Conservation (phyloP, 2,329 filamentous ascomycete genomes). For the Colletotrichum karsti region DNA sequence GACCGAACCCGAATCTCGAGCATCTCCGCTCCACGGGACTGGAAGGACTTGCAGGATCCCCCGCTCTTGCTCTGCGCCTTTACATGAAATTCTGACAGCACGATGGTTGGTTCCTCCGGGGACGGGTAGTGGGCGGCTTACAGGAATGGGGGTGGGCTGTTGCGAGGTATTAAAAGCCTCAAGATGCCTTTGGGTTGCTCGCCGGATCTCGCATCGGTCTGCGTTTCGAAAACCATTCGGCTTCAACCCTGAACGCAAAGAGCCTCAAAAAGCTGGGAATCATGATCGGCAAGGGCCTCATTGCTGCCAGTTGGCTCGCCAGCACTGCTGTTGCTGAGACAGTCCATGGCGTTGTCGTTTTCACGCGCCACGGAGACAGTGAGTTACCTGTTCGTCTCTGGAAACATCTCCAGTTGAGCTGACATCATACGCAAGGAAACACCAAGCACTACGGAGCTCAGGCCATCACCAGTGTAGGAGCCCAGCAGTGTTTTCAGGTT, state of each 20-base stretch:
- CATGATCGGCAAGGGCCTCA: neutral
- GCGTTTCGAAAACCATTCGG: no score
- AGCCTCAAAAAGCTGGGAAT: neutral
- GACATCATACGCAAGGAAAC: slow-evolving; percentile 34
- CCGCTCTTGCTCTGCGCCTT: neutral
- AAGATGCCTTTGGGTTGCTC: neutral
- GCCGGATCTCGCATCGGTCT: neutral
- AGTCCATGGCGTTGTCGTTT: slow-evolving; percentile 42
- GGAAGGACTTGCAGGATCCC: neutral
- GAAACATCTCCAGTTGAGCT: no score
- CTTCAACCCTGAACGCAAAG: neutral
- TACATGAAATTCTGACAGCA: neutral
- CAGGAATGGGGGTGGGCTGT: neutral
- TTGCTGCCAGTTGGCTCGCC: neutral
- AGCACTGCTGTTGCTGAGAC: slow-evolving; percentile 41
- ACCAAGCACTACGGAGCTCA: slow-evolving; percentile 44
- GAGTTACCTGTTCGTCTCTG: slow-evolving; percentile 9
- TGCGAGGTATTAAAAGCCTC: neutral
- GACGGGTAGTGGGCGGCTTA: neutral
- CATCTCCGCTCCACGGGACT: slow-evolving; percentile 15
- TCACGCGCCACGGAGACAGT: slow-evolving; percentile 45
- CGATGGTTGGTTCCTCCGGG: neutral
- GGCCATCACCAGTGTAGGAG: slow-evolving; percentile 42
- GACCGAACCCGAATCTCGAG: neutral
- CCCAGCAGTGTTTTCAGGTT: slow-evolving; percentile 40